Evolutionary conservation across 371 early-diverging fungal species (phyloP), one percentile per base, ranked within the genome.

Genomic region (Syncephalastrum racemosum): DNA sequence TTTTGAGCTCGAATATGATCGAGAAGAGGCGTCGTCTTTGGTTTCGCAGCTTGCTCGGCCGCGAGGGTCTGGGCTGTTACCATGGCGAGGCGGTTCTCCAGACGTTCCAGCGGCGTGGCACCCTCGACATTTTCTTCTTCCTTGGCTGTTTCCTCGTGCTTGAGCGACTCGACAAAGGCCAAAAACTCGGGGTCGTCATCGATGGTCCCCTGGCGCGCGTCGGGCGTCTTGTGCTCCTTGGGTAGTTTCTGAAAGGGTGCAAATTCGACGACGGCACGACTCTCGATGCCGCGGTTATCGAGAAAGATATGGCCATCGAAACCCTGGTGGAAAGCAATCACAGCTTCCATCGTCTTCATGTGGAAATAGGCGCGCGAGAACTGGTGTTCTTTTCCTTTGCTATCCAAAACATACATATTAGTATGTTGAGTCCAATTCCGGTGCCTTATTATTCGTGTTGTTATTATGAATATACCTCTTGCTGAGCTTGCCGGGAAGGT

Each of bases 291-390:
- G 83, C 78, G 70, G 50, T 68, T 80, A 59, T 93, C 92, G 24
- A 86, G 55, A 63, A 90, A 94, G 3, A 84, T 60, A 70, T 92
- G 92, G 4, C 91, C 92, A 68, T 90, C 86, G 64, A 81, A 94
- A 8, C 73, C 79, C 58, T 81, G 85, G 60, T 84, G 86, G 62
- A 94, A 94, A 24, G 82, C 85, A 53, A 86, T 50, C 1, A 92
- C 81, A 3, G 73, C 71, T 24, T 89, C 89, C 62, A 81, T 73
- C 13, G 70, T 69, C 44, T 84, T 83, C 68, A 94, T 90, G 57
- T 87, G 80, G 50, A 94, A 73, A 70, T 94, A 92, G 0, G 90
- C 92, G 13, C 90, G 79, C 18, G 92, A 89, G 58, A 83, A 87
- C 0, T 80, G 71, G 52, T 71, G 81, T 58, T 87, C 85, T 62